Percentiles rank a stretch among this genome's conserved stretches.
These are phyloP conservation scores for Phoenix dactylifera DNA, from an alignment of 176 grass and related monocot species.

Conservation along the genomic window DNA sequence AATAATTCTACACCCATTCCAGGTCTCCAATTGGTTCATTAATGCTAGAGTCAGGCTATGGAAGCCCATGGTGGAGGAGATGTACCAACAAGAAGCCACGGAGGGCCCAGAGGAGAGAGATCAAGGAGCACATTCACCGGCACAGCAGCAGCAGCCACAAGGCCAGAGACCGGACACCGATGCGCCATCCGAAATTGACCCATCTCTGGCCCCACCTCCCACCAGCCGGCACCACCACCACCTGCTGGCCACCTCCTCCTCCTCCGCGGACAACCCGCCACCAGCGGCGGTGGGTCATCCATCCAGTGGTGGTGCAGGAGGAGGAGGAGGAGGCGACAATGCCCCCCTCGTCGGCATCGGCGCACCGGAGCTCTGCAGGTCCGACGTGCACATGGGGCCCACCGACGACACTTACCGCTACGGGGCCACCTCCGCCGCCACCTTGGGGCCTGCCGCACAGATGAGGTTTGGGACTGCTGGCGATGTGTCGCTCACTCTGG, in stretches of 20 bases:
- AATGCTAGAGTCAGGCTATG: slow-evolving; percentile 96
- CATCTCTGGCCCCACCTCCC: slow-evolving; percentile 34
- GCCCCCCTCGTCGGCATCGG: slow-evolving; percentile 27
- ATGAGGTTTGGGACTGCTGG: slow-evolving; percentile 56
- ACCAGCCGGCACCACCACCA: slow-evolving; percentile 22
- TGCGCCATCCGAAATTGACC: slow-evolving; percentile 18
- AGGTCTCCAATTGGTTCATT: slow-evolving; percentile 99
- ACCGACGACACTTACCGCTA: slow-evolving; percentile 58
- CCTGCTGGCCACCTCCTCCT: slow-evolving; percentile 19
- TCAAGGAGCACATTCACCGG: slow-evolving; percentile 24
- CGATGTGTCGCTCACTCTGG: slow-evolving; percentile 88
- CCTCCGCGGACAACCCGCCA: slow-evolving; percentile 17
- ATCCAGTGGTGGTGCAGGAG: background rate
- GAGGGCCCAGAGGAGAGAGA: slow-evolving; percentile 24
- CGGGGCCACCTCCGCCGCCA: slow-evolving; percentile 5
- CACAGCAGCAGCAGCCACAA: slow-evolving; percentile 20
- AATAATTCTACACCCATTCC: background rate
- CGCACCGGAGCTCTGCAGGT: slow-evolving; percentile 49
- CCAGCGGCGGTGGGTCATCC: background rate
- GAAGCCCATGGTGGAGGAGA: slow-evolving; percentile 99
- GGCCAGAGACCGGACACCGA: slow-evolving; percentile 27
- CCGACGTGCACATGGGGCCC: slow-evolving; percentile 29
- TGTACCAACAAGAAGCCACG: slow-evolving; percentile 86
- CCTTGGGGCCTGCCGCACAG: slow-evolving; percentile 39
- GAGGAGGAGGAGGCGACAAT: slow-evolving; percentile 5